phyloP scores from a whole-genome alignment of 768 basidiomycete genomes.

The Leccinum longicurvipes region DNA sequence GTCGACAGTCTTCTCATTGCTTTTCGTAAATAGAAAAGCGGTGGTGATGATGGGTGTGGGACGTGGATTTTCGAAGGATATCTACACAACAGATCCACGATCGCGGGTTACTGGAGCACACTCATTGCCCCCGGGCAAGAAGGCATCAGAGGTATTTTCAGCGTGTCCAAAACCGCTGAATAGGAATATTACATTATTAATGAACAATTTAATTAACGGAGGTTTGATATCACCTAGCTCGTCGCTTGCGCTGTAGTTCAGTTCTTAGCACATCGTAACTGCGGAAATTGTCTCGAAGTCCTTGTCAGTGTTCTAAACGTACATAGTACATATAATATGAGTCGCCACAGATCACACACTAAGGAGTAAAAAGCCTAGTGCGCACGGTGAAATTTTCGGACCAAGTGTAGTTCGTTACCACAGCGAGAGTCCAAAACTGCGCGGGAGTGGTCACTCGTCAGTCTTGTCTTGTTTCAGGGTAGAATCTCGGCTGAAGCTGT shows the following conservation, averaged over 20 bases:
- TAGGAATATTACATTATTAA: constrained; percentile 30
- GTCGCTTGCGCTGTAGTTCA: not conserved
- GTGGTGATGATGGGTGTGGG: constrained; percentile 38
- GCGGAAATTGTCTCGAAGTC: constrained; percentile 20
- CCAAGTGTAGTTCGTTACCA: not conserved
- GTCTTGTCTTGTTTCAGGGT: not conserved
- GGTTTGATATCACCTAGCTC: constrained; percentile 9
- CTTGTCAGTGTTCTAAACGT: constrained; percentile 15
- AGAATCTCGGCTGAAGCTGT: constrained; percentile 3
- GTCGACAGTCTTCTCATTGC: not conserved
- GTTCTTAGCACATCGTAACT: constrained; percentile 17
- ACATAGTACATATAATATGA: too few species aligned
- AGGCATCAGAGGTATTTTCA: constrained; percentile 53
- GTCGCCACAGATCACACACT: constrained; percentile 12
- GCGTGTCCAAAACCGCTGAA: constrained; percentile 43
- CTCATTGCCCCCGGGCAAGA: constrained; percentile 31
- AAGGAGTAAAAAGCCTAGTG: constrained; percentile 7
- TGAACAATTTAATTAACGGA: constrained; percentile 27
- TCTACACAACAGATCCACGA: constrained; percentile 42
- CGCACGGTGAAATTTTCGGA: not conserved
- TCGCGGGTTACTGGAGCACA: constrained; percentile 56
- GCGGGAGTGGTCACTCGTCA: not conserved
- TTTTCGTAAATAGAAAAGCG: constrained; percentile 37
- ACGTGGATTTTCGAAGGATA: constrained; percentile 60
- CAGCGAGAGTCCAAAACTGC: not conserved